These are phyloP conservation scores for Fusarium torulosum DNA, from an alignment of 2,329 filamentous ascomycete genomes.

Conservation along the genomic window DNA sequence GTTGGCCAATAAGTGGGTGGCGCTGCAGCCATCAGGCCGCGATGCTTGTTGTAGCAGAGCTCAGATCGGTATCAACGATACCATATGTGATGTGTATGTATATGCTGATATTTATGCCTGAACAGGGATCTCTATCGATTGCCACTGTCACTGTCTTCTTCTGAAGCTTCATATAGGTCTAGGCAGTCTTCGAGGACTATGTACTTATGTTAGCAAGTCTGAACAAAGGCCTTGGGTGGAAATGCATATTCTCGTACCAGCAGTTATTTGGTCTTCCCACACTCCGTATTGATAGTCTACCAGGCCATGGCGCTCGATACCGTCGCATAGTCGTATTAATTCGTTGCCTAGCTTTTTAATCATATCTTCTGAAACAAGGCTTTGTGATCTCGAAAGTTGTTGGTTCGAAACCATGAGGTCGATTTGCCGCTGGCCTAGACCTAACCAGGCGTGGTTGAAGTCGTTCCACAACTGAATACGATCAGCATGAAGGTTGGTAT, in stretches of 20 bases:
- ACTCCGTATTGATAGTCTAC: conserved; percentile 98
- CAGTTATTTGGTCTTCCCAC: conserved; percentile 92
- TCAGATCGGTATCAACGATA: conserved; percentile 4
- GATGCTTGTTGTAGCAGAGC: conserved; percentile 27
- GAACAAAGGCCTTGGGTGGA: conserved; percentile 1
- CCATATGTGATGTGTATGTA: not conserved
- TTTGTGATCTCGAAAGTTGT: conserved; percentile 68
- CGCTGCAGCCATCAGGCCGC: conserved; percentile 18
- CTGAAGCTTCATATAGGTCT: conserved; percentile 59
- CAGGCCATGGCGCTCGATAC: conserved; percentile 89
- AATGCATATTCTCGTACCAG: conserved; percentile 69
- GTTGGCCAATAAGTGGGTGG: conserved; percentile 17
- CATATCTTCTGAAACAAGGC: conserved; percentile 74
- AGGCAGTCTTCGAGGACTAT: conserved; percentile 57
- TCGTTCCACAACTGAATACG: conserved; percentile 91
- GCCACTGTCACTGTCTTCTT: conserved; percentile 52
- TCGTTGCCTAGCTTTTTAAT: conserved; percentile 86
- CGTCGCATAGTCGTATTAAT: conserved; percentile 84
- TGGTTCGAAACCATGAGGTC: conserved; percentile 75
- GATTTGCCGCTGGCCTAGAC: conserved; percentile 84
- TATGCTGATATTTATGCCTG: not conserved
- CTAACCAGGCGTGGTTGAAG: conserved; percentile 93
- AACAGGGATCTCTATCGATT: conserved; percentile 35
- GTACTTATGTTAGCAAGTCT: conserved; percentile 26
- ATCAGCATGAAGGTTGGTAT: conserved; percentile 79